Evolutionary conservation across 164 flowering plant species (phyloP), one percentile per base, ranked within the genome.

Genomic region (Santalum album): DNA sequence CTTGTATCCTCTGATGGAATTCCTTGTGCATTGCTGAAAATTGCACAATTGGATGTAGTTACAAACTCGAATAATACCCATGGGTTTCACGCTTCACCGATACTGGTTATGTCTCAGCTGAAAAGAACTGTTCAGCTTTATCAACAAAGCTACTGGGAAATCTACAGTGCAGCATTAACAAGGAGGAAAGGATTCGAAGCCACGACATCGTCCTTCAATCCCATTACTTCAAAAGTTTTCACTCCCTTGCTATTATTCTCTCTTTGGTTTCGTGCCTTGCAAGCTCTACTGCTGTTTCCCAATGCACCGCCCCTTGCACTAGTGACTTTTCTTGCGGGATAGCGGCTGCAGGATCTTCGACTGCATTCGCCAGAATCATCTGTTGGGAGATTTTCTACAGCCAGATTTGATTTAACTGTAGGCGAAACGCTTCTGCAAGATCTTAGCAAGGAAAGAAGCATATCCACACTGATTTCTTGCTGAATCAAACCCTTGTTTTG

Each of bases 391-490:
- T 51, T 69, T 19, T 76, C 75, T 16, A 48, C 54, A 14, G 55
- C 40, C 15, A 70, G 49, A 61, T 51, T 69, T 1, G 74, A 64
- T 32, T 59, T 69, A 56, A 50, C 45, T 2, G 57, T 51, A 15
- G 70, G 60, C 59, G 49, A 55, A 47, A 64, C 72, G 64, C 66
- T 82, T 76, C 67, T 82, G 73, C 96, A 83, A 29, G 95, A 87
- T 65, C 59, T 78, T 43, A 90, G 70, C 65, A 86, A 69, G 24
- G 95, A 78, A 43, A 85, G 78, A 49, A 90, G 74, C 98, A 90
- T 90, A 17, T 87, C 98, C 58, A 68, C 64, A 70, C 96, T 90
- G 54, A 90, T 75, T 65, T 90, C 98, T 59, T 82, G 95, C 69
- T 79, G 90, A 62, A 90, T 80, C 39, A 87, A 82, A 19, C 59